A percentile compares a stretch with the other conserved stretches of the same genome.
These are phyloP conservation scores for Echinosophora koreensis DNA, from an alignment of 306 rosid species.

Conservation along the genomic window DNA sequence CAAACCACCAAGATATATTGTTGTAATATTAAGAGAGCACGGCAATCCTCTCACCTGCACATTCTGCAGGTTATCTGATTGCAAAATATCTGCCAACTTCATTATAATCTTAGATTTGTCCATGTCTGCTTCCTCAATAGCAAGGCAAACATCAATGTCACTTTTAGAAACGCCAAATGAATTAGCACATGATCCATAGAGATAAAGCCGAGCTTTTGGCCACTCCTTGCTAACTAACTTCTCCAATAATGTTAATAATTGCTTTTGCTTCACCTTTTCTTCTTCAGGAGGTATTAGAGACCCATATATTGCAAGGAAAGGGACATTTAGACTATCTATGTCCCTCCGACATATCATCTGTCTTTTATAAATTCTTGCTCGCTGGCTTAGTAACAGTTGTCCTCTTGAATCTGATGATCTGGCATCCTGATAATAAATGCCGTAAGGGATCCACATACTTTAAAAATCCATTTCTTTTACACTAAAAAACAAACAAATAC, in stretches of 20 bases:
- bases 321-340: slow-evolving; percentile 66
- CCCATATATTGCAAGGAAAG: slow-evolving; percentile 71
- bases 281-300: slow-evolving; percentile 87
- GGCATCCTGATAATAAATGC: slow-evolving; percentile 68
- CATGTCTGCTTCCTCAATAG: slow-evolving; percentile 66
- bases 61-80: slow-evolving; percentile 83
- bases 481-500: slow-evolving; percentile 25
- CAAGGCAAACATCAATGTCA: slow-evolving; percentile 95
- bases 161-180: slow-evolving; percentile 94
- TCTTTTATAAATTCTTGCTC: slow-evolving; percentile 67
- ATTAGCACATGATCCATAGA: slow-evolving; percentile 97
- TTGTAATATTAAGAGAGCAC: slow-evolving; percentile 34
- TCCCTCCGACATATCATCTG: slow-evolving; percentile 74
- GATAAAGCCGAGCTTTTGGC: slow-evolving; percentile 81
- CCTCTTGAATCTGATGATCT: slow-evolving; percentile 84
- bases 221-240: slow-evolving; percentile 75
- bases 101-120: slow-evolving; percentile 82
- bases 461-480: slow-evolving; percentile 30
- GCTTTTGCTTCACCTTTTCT: slow-evolving; percentile 86
- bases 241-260: slow-evolving; percentile 71
- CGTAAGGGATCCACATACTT: slow-evolving; percentile 43
- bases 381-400: slow-evolving; percentile 65
- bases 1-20: slow-evolving; percentile 13
- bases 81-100: slow-evolving; percentile 85
- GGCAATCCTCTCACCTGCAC: slow-evolving; percentile 77